Evolutionary conservation across 139 green algal species (phyloP).

Genomic region (Deuterostichococcus epilithicus): DNA sequence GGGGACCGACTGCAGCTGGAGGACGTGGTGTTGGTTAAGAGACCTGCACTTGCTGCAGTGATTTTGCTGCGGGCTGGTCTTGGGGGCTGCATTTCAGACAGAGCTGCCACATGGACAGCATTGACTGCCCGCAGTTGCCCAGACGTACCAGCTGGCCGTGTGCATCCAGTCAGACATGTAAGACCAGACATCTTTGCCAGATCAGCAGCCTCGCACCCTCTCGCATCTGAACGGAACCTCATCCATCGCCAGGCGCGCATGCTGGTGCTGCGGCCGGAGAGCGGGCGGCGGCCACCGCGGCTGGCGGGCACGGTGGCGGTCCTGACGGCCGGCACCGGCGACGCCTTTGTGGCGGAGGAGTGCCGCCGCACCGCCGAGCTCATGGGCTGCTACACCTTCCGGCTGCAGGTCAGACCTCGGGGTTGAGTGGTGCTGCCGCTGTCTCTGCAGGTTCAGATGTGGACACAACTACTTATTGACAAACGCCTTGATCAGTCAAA

Average conservation of each 20-base stretch:
- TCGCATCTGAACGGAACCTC: constrained; percentile 26
- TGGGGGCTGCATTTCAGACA: no score
- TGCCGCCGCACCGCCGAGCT: constrained; percentile 58
- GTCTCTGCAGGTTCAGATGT: neutral
- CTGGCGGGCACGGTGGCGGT: constrained; percentile 71
- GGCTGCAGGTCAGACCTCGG: neutral
- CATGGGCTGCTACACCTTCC: constrained; percentile 58
- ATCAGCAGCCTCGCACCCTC: constrained; percentile 10
- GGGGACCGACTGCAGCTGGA: no score
- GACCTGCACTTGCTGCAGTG: no score
- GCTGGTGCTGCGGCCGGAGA: constrained; percentile 24
- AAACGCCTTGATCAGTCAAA: neutral
- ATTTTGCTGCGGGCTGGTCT: no score
- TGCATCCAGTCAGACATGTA: no score
- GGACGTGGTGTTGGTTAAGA: no score
- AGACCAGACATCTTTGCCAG: no score
- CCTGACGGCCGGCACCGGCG: constrained; percentile 61
- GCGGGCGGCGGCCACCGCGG: constrained; percentile 9
- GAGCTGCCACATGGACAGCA: no score
- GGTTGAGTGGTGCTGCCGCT: neutral
- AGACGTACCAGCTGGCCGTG: no score
- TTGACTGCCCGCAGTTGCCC: no score
- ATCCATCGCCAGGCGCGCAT: constrained; percentile 18
- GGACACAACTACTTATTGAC: no score
- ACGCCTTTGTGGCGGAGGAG: constrained; percentile 60